Conservation (phyloP, 2,329 filamentous ascomycete genomes). For the Fusarium dimerum region DNA sequence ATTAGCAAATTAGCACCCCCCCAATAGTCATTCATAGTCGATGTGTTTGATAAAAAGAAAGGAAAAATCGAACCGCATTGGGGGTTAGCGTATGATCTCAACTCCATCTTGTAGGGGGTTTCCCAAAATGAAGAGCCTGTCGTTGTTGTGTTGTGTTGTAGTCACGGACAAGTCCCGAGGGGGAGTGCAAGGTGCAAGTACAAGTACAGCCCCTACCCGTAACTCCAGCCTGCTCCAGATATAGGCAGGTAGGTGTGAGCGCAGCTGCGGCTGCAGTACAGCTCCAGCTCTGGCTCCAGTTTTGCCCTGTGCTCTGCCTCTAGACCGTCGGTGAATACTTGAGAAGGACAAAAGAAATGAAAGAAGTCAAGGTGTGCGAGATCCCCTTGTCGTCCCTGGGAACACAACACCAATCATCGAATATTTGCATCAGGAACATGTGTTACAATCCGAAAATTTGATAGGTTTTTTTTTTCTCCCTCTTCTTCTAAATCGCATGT, state of each 20-base stretch:
- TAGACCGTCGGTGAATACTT: neutral
- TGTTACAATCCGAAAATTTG: too few species aligned
- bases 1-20: neutral
- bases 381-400: neutral
- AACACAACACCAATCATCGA: too few species aligned
- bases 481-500: too few species aligned
- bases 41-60: neutral
- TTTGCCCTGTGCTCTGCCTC: too few species aligned
- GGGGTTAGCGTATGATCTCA: neutral
- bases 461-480: too few species aligned
- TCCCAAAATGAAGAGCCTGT: neutral
- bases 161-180: neutral
- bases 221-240: neutral
- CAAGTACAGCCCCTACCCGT: neutral
- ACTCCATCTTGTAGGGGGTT: neutral
- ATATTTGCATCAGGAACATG: too few species aligned
- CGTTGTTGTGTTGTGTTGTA: neutral
- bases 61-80: neutral
- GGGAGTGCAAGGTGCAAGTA: neutral
- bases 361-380: neutral
- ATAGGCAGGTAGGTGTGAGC: too few species aligned
- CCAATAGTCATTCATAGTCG: too few species aligned
- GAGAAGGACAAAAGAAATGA: neutral
- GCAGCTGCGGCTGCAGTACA: too few species aligned
- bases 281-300: neutral